Base-by-base conservation (phyloP, 106 monocot species). In the Dioscorea alata region DNA sequence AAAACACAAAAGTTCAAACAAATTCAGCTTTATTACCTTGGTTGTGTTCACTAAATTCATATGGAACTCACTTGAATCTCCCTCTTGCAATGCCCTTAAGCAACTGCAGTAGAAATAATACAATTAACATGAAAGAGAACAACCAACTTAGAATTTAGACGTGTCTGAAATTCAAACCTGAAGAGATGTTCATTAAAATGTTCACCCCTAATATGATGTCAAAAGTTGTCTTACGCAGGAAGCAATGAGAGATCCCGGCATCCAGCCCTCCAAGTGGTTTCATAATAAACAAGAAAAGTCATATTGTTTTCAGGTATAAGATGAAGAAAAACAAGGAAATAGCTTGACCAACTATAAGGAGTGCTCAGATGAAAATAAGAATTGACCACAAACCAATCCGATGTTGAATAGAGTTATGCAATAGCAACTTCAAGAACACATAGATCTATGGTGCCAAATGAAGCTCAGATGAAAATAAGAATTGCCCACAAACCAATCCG, bases 211-310 rank as follows among this genome's bases (percentile, higher is more conserved):
- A 20, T 33, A 65, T 50, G 52, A 63, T 67, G 74, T 24, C 64
- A 51, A 33, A 64, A 69, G 63, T 66, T 78, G 17, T 23, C 48
- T 67, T 78, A 80, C 25, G 63, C 49, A 9, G 73, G 57, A 57
- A 79, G 59, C 48, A 86, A 84, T 23, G 97, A 83, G 60, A 93
- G 90, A 67, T 99, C 99, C 99, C 93, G 93, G 66, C 93, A 87
- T 69, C 93, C 90, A 77, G 90, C 74, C 65, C 87, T 87, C 99
- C 99, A 99, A 69, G 99, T 90, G 80, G 99, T 87, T 78, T 99
- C 93, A 82, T 90, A 93, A 90, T 99, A 69, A 50, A 81, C 15
- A 71, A 42, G 42, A 60, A 22, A 42, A 54, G 23, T 48, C 23
- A 33, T 13, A 57, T 13, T 12, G 4, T 16, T 54, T 54, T 54